Evolutionary conservation across 257 asterid genomes (phyloP).

Genomic region (Scutellaria barbata): DNA sequence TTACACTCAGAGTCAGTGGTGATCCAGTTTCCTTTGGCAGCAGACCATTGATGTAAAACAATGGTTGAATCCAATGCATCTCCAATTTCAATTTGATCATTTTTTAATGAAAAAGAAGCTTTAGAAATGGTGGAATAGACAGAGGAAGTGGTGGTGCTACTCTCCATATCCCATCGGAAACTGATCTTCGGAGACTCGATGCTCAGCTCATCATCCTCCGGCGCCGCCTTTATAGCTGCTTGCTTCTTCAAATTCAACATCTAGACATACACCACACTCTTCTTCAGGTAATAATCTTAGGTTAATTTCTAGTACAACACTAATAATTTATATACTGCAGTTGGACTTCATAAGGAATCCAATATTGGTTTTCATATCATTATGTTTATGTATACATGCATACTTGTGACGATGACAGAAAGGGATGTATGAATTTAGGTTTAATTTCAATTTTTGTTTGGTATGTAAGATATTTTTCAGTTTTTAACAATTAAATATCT

Average conservation of each 20-base stretch:
- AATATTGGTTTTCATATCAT: no score
- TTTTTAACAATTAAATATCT: no score
- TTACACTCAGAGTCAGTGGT: constrained; percentile 24
- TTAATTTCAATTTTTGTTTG: no score
- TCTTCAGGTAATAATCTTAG: no score
- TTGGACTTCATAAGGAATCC: no score
- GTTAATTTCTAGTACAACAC: no score
- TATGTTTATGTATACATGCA: no score
- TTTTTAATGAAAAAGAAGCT: constrained; percentile 2
- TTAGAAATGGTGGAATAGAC: constrained; percentile 18
- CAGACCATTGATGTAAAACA: not conserved
- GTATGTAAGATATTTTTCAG: no score
- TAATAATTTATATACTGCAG: no score
- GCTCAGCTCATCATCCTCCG: constrained; percentile 48
- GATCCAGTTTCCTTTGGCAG: constrained; percentile 11
- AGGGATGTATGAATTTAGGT: no score
- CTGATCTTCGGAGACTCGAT: constrained; percentile 83
- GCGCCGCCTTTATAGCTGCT: constrained; percentile 43
- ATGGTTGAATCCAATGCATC: not conserved
- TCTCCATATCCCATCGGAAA: constrained; percentile 68
- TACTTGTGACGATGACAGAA: no score
- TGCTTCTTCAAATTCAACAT: constrained; percentile 49
- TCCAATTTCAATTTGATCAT: not conserved
- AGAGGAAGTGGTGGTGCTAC: constrained; percentile 47
- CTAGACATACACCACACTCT: constrained; percentile 23